These are phyloP conservation scores for Calcarisporium arbuscula DNA, from an alignment of 2,329 filamentous ascomycete species.

Conservation along the genomic window DNA sequence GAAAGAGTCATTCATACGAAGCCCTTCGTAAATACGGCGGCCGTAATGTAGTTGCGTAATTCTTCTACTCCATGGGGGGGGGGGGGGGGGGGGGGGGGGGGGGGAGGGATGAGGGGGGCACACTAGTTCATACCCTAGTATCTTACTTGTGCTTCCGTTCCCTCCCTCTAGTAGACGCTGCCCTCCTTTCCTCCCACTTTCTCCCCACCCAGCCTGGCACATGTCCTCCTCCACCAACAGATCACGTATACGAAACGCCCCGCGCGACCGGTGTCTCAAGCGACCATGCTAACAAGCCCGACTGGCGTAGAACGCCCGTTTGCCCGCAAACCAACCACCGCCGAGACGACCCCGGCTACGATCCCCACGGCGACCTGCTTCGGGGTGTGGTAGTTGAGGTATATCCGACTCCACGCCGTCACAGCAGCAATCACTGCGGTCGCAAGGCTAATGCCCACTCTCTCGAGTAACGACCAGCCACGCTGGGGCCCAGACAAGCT, in stretches of 20 bases:
- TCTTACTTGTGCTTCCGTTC: conserved; percentile 22
- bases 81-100: no score
- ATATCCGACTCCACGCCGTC: conserved; percentile 79
- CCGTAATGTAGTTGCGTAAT: no score
- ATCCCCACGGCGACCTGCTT: conserved; percentile 81
- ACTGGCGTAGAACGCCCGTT: conserved; percentile 60
- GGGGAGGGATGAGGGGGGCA: conserved; percentile 7
- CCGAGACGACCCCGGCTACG: conserved; percentile 63
- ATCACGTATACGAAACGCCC: conserved; percentile 70
- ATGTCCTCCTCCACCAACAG: conserved; percentile 83
- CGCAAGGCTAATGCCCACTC: conserved; percentile 46
- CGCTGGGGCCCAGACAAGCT: conserved; percentile 3
- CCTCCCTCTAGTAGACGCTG: conserved; percentile 24
- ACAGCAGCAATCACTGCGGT: conserved; percentile 55
- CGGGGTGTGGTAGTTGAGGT: conserved; percentile 86
- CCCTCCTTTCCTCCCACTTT: conserved; percentile 64
- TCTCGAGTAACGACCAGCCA: conserved; percentile 51
- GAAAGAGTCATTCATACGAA: no score
- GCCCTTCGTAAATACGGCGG: no score
- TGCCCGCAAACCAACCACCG: conserved; percentile 71
- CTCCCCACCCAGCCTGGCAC: conserved; percentile 89
- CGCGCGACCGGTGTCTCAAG: conserved; percentile 60
- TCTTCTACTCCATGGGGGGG: no score
- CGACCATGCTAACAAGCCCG: conserved; percentile 66
- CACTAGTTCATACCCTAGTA: not conserved